phyloP scores from a whole-genome alignment of 805 yeast genomes.

The Kregervanrija fluxuum region DNA sequence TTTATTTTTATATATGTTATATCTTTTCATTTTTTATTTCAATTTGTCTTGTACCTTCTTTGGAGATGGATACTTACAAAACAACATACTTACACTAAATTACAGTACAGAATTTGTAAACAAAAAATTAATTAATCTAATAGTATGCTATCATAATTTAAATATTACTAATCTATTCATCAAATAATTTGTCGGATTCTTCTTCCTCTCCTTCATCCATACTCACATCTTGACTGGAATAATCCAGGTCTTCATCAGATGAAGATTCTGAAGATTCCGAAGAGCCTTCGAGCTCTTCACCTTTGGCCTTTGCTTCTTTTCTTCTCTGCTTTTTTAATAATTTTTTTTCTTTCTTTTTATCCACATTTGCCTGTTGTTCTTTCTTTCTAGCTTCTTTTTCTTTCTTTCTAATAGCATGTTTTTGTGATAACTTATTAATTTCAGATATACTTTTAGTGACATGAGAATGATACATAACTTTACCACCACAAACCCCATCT shows the following conservation, averaged over 20 bases:
- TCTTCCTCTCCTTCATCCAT: slow-evolving; percentile 17
- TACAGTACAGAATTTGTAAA: no score
- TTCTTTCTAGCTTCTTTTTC: slow-evolving; percentile 66
- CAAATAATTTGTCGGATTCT: slow-evolving; percentile 19
- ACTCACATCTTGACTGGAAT: slow-evolving; percentile 14
- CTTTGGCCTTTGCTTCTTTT: slow-evolving; percentile 30
- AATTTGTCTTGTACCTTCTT: no score
- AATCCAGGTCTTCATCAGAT: slow-evolving; percentile 24
- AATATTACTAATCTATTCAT: slow-evolving; percentile 6
- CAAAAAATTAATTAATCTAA: no score
- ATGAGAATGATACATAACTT: slow-evolving; percentile 74
- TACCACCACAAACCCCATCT: slow-evolving; percentile 86
- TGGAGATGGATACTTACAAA: no score
- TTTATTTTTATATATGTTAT: no score
- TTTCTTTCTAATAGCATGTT: slow-evolving; percentile 54
- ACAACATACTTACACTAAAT: no score
- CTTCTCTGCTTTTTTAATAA: slow-evolving; percentile 67
- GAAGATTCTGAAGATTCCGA: slow-evolving; percentile 10
- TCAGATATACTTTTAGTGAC: slow-evolving; percentile 60
- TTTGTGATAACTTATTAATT: slow-evolving; percentile 51
- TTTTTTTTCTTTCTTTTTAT: slow-evolving; percentile 65
- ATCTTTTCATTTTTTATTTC: no score
- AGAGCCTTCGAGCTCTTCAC: slow-evolving; percentile 27
- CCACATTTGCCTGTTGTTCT: slow-evolving; percentile 73
- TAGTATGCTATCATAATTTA: no score